Conservation (phyloP, 2,329 filamentous ascomycete species). For the Phialophora expanda region DNA sequence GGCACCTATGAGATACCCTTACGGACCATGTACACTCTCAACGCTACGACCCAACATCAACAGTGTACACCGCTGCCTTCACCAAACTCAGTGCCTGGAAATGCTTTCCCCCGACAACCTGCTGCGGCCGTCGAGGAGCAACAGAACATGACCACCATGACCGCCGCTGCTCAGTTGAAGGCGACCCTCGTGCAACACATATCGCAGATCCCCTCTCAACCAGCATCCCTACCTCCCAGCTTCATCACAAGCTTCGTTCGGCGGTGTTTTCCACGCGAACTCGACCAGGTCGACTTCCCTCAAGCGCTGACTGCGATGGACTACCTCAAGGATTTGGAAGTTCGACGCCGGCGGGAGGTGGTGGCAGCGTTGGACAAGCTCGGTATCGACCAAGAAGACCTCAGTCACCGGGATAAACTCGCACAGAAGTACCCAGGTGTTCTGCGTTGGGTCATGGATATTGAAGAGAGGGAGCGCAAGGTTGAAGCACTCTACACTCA, state of each 20-base stretch:
- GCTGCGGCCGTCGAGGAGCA: conserved; percentile 36
- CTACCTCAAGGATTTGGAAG: conserved; percentile 69
- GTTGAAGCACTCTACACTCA: conserved; percentile 64
- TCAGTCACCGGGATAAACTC: conserved; percentile 56
- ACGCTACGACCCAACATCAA: conserved; percentile 59
- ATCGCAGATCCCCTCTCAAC: conserved; percentile 63
- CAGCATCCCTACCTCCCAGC: conserved; percentile 64
- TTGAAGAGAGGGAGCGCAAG: conserved; percentile 58
- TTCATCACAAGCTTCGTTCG: conserved; percentile 68
- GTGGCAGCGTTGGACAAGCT: conserved; percentile 62
- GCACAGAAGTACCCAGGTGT: conserved; percentile 60
- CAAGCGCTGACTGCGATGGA: conserved; percentile 69
- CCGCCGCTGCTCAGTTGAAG: conserved; percentile 50
- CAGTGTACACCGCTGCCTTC: conserved; percentile 42
- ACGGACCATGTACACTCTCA: conserved; percentile 70
- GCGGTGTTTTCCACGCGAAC: conserved; percentile 61
- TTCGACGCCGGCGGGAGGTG: conserved; percentile 63
- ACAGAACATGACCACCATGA: conserved; percentile 37
- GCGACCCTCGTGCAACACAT: conserved; percentile 58
- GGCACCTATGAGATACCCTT: conserved; percentile 69
- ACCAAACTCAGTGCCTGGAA: conserved; percentile 45
- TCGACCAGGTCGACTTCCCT: conserved; percentile 67
- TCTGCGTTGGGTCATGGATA: conserved; percentile 59
- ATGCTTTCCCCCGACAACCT: conserved; percentile 39
- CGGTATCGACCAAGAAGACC: conserved; percentile 56